Evolutionary conservation across 2,329 filamentous ascomycete species (phyloP).

Genomic region (Talaromyces sp.): DNA sequence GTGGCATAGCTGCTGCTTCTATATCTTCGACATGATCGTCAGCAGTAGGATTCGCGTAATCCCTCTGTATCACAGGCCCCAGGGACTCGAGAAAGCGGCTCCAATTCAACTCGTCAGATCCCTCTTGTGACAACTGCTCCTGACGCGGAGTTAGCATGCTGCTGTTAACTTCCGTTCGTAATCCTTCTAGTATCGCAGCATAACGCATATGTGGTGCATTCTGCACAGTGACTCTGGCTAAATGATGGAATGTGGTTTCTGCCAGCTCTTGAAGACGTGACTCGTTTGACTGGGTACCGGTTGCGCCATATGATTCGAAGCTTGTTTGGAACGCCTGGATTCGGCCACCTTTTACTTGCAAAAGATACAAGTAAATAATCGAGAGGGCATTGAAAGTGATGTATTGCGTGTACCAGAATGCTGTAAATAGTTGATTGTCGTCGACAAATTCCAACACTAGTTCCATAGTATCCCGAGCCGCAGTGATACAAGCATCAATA

Average conservation of each 20-base stretch:
- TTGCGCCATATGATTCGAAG: not conserved
- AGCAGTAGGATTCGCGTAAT: not conserved
- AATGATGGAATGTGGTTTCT: not conserved
- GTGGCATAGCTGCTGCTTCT: not conserved
- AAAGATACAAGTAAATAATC: not conserved
- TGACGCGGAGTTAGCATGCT: not conserved
- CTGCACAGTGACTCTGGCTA: conserved; percentile 12
- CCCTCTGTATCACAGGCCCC: not conserved
- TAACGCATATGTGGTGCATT: conserved; percentile 28
- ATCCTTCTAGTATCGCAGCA: conserved; percentile 23
- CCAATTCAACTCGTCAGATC: not conserved
- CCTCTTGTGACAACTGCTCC: not conserved
- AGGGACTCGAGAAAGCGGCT: not conserved
- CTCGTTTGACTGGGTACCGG: not conserved
- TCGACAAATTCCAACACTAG: not conserved
- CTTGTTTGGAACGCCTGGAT: not conserved
- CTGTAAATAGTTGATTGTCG: not conserved
- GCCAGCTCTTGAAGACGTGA: not conserved
- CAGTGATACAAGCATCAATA: not conserved
- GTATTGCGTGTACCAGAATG: not conserved
- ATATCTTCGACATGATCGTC: not conserved
- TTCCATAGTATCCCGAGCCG: not conserved
- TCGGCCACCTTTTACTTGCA: not conserved
- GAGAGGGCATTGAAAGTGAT: not conserved
- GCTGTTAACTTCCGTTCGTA: conserved; percentile 24